phyloP scores from a whole-genome alignment of 768 basidiomycete genomes.

The Amanita brunnescens region DNA sequence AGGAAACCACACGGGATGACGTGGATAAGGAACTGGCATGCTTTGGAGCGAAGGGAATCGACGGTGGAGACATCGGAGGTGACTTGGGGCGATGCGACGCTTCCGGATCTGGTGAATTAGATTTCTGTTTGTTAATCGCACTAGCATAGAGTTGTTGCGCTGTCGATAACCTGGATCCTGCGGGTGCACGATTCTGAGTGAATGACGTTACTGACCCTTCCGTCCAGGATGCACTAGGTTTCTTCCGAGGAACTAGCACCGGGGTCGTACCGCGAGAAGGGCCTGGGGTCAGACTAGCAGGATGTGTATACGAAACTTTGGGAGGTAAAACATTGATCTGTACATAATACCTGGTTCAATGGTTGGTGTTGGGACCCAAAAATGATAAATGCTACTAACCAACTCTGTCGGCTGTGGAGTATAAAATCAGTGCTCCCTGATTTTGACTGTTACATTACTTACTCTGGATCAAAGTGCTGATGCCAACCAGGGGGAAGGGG shows the following conservation, averaged over 20 bases:
- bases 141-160: constrained; percentile 40
- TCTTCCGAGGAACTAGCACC: neutral
- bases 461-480: constrained; percentile 26
- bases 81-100: neutral
- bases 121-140: constrained; percentile 17
- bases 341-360: constrained; percentile 24
- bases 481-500: constrained; percentile 26
- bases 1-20: neutral
- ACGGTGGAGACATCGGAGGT: neutral
- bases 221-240: constrained; percentile 3
- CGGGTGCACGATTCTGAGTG: neutral
- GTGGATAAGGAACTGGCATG: neutral
- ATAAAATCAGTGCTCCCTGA: neutral
- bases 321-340: constrained; percentile 23
- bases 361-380: constrained; percentile 1
- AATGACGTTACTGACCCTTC: constrained; percentile 7
- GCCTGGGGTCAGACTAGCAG: constrained; percentile 14
- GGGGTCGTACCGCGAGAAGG: neutral
- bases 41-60: neutral
- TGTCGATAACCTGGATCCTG: constrained; percentile 16
- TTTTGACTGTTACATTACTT: constrained; percentile 6
- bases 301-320: constrained; percentile 26
- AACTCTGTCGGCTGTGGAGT: neutral
- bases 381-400: neutral
- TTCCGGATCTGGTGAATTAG: neutral